These are phyloP conservation scores for Usnea hakonensis DNA, from an alignment of 495 filamentous ascomycete species.

Conservation along the genomic window DNA sequence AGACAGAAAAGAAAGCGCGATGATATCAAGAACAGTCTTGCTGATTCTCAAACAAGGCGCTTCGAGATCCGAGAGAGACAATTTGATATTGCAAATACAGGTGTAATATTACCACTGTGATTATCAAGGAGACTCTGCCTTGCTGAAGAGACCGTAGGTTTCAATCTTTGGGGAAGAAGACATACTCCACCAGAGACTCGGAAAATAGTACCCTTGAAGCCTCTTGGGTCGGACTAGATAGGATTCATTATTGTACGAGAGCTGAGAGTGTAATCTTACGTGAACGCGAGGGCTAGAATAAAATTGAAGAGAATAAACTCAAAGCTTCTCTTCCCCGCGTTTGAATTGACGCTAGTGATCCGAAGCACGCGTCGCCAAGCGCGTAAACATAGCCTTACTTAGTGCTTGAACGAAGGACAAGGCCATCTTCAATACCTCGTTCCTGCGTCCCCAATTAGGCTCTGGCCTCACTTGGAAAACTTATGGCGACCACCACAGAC, in stretches of 20 bases:
- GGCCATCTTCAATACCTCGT: not conserved
- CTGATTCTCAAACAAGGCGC: not conserved
- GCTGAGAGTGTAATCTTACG: no score
- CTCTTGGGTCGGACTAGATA: not conserved
- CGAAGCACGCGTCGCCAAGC: not conserved
- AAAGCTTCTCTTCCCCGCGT: not conserved
- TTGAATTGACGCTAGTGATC: not conserved
- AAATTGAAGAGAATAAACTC: not conserved
- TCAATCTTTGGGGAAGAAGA: not conserved
- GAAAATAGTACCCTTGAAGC: not conserved
- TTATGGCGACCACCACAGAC: slow-evolving; percentile 5
- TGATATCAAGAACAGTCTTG: not conserved
- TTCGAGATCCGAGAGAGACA: not conserved
- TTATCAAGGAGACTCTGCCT: not conserved
- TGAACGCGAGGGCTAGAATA: not conserved
- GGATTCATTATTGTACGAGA: no score
- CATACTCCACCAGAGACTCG: not conserved
- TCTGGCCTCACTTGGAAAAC: not conserved
- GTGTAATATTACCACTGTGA: not conserved
- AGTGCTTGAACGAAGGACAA: not conserved
- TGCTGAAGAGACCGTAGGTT: not conserved
- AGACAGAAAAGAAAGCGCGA: not conserved
- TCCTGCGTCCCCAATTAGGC: no score
- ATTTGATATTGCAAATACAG: not conserved
- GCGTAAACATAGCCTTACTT: not conserved